phyloP scores from a whole-genome alignment of 2,329 filamentous ascomycete genomes.

The Falciphora oryzae region DNA sequence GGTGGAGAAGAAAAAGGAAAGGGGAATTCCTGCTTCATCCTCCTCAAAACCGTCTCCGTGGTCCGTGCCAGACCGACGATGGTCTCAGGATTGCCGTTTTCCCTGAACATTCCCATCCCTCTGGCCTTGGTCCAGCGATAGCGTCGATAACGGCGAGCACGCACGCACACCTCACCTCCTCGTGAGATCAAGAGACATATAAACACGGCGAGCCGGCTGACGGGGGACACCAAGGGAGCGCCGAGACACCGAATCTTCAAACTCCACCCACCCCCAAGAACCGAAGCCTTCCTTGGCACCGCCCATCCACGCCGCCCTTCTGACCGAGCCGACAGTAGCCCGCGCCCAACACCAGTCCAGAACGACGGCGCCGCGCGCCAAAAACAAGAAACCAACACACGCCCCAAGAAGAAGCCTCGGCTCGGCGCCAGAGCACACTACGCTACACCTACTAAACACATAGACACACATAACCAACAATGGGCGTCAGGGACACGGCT shows the following conservation, averaged over 20 bases:
- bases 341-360: not conserved
- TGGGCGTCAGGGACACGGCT: constrained; percentile 1
- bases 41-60: not conserved
- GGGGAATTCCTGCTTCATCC: not conserved
- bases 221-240: no score
- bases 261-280: not conserved
- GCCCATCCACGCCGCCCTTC: not conserved
- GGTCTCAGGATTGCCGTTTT: not conserved
- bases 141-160: no score
- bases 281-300: not conserved
- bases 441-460: not conserved
- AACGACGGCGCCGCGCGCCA: not conserved
- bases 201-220: not conserved
- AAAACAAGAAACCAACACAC: not conserved
- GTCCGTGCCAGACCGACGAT: not conserved
- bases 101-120: not conserved
- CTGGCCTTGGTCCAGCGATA: not conserved
- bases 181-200: not conserved
- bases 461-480: not conserved
- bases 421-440: not conserved
- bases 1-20: not conserved
- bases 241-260: not conserved
- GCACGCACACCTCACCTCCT: no score
- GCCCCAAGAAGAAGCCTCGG: not conserved
- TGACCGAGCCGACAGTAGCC: not conserved